A percentile compares a stretch with the other conserved stretches of the same genome.
Evolutionary conservation across 108 stramenopile species (phyloP).

Genomic region (Cyclotella choctawhatcheeana): DNA sequence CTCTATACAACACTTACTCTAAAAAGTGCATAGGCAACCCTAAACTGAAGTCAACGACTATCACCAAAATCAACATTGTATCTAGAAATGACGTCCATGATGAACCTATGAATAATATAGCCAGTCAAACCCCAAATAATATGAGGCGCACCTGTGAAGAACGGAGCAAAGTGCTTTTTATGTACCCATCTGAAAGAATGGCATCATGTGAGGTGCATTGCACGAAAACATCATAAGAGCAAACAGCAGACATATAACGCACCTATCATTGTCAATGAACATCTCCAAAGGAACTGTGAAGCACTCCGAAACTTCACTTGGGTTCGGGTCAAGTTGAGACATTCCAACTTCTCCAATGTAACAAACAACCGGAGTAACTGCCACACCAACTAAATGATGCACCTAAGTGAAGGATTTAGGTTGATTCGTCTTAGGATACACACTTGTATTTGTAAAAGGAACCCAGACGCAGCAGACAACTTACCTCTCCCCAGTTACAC

Average conservation of each 20-base stretch:
- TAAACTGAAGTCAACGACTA: background rate
- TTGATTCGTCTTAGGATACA: no score
- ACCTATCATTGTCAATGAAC: constrained; percentile 65
- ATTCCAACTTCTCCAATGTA: constrained; percentile 79
- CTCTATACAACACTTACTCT: background rate
- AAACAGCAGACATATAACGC: background rate
- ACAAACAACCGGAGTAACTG: constrained; percentile 94
- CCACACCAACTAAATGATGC: constrained; percentile 87
- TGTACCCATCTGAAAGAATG: constrained; percentile 72
- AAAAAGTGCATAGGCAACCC: background rate
- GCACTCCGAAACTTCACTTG: constrained; percentile 88
- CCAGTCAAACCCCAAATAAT: constrained; percentile 93
- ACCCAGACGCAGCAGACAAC: background rate
- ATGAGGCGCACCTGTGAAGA: constrained; percentile 90
- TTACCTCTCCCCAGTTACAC: constrained; percentile 89
- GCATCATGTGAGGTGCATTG: background rate
- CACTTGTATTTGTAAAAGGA: no score
- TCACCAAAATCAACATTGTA: constrained; percentile 50
- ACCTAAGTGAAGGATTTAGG: constrained; percentile 20
- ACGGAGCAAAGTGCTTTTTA: constrained; percentile 80
- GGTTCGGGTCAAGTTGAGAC: constrained; percentile 68
- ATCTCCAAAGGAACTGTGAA: constrained; percentile 84
- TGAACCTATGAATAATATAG: constrained; percentile 85
- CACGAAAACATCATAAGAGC: background rate
- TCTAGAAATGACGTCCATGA: constrained; percentile 79